A percentile compares a stretch with the other conserved stretches of the same genome.
phyloP scores from a whole-genome alignment of 805 yeast genomes.

The Phaffomyces opuntiae region DNA sequence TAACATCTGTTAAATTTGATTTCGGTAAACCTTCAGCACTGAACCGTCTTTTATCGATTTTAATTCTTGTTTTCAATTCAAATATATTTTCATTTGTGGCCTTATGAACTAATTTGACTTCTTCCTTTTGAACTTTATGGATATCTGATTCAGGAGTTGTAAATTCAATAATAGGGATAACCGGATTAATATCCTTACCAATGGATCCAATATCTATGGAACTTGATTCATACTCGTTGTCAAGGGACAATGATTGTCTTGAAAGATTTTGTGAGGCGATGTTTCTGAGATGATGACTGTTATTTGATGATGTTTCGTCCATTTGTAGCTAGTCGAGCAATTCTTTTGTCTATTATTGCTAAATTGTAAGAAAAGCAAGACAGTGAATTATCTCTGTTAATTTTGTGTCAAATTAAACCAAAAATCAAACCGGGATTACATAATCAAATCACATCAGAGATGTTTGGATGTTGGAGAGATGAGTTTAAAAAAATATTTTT shows the following conservation, averaged over 20 bases:
- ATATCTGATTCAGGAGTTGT: neutral
- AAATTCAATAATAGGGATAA: no score
- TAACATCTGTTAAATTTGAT: conserved; percentile 23
- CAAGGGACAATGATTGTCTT: neutral
- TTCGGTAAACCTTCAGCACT: conserved; percentile 20
- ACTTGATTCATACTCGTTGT: conserved; percentile 6
- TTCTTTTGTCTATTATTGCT: neutral
- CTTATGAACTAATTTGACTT: conserved; percentile 5
- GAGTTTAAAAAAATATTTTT: neutral
- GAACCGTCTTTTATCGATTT: conserved; percentile 15
- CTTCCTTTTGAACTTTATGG: neutral
- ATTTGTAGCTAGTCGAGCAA: no score
- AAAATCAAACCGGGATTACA: neutral
- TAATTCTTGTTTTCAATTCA: conserved; percentile 13
- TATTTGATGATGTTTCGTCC: no score
- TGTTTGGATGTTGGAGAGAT: neutral
- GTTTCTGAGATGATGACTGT: no score
- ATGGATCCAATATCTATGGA: neutral
- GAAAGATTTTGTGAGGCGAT: neutral
- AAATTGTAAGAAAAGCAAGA: neutral
- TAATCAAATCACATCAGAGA: neutral
- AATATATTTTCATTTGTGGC: conserved; percentile 15
- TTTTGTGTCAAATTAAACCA: neutral
- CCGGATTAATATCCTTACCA: no score
- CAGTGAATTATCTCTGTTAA: no score